These are phyloP conservation scores for Umbelopsis ramanniana DNA, from an alignment of 192 early-diverging fungal species.

Conservation along the genomic window DNA sequence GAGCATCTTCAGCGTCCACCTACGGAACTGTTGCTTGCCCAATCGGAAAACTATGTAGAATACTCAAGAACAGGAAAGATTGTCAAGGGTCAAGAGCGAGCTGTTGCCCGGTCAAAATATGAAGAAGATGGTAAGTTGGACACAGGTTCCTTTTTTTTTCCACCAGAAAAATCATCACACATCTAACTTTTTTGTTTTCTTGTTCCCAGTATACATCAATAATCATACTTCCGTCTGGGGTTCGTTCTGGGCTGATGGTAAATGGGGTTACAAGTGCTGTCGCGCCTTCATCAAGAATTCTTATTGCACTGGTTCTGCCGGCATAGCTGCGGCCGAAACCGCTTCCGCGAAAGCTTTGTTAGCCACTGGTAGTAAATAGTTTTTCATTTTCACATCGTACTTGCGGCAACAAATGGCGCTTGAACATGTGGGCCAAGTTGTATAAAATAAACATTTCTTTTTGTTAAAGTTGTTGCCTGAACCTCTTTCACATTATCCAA, in stretches of 20 bases:
- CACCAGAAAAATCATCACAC: conserved; percentile 4
- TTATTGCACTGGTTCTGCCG: conserved; percentile 88
- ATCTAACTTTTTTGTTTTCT: conserved; percentile 21
- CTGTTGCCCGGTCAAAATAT: conserved; percentile 83
- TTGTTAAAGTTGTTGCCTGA: neutral
- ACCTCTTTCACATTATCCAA: no score
- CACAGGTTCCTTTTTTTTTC: no score
- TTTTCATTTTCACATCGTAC: neutral
- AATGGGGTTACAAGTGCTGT: conserved; percentile 98
- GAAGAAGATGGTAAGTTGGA: conserved; percentile 80
- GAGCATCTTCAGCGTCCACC: conserved; percentile 92
- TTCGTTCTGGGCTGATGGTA: conserved; percentile 92
- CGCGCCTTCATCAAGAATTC: conserved; percentile 76
- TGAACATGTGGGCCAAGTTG: neutral
- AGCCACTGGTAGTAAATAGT: conserved; percentile 8
- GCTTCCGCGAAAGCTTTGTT: conserved; percentile 35
- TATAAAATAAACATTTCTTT: neutral
- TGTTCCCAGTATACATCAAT: conserved; percentile 57
- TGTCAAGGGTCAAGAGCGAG: conserved; percentile 80
- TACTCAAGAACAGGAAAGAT: conserved; percentile 92
- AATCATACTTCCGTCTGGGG: conserved; percentile 95
- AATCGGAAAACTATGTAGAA: conserved; percentile 95
- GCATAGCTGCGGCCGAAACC: conserved; percentile 69
- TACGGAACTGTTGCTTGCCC: conserved; percentile 87
- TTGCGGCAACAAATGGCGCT: neutral